A percentile compares a stretch with the other conserved stretches of the same genome.
These are phyloP conservation scores for Melanopsichium pennsylvanicum DNA, from an alignment of 1,284 basidiomycete genomes.

Conservation along the genomic window DNA sequence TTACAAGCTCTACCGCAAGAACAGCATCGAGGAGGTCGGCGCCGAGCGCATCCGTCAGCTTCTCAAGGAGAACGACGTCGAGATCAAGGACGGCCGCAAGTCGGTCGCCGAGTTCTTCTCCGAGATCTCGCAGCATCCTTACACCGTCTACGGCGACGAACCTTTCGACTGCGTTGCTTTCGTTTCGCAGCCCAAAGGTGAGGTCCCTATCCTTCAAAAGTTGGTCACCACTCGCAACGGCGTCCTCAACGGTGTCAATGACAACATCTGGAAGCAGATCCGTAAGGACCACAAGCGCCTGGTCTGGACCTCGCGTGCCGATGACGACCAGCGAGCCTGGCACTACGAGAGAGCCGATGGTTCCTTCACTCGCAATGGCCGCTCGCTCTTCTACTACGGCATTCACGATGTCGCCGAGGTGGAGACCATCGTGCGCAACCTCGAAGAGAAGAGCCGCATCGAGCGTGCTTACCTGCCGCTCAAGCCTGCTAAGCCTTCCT, in stretches of 20 bases:
- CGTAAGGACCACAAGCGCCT: conserved; percentile 92
- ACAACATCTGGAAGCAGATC: conserved; percentile 96
- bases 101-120: conserved; percentile 89
- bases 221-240: conserved; percentile 87
- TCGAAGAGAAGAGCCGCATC: conserved; percentile 86
- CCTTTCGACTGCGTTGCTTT: conserved; percentile 94
- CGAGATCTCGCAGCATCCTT: conserved; percentile 74
- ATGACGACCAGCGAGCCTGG: conserved; percentile 95
- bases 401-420: conserved; percentile 91
- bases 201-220: conserved; percentile 90
- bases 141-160: conserved; percentile 97
- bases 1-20: conserved; percentile 94
- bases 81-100: conserved; percentile 82
- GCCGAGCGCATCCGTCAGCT: conserved; percentile 78
- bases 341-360: conserved; percentile 99
- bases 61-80: conserved; percentile 87
- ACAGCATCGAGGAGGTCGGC: conserved; percentile 81
- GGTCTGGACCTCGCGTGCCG: conserved; percentile 94
- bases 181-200: conserved; percentile 87
- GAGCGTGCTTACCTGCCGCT: conserved; percentile 89
- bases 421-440: conserved; percentile 75
- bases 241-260: conserved; percentile 89
- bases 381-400: conserved; percentile 96
- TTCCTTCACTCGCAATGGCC: conserved; percentile 91
- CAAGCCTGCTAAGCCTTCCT: conserved; percentile 75